Percentiles rank a stretch among this genome's conserved stretches.
Evolutionary conservation across 31 red algal species (phyloP).

Genomic region (Porphyra umbilicalis): DNA sequence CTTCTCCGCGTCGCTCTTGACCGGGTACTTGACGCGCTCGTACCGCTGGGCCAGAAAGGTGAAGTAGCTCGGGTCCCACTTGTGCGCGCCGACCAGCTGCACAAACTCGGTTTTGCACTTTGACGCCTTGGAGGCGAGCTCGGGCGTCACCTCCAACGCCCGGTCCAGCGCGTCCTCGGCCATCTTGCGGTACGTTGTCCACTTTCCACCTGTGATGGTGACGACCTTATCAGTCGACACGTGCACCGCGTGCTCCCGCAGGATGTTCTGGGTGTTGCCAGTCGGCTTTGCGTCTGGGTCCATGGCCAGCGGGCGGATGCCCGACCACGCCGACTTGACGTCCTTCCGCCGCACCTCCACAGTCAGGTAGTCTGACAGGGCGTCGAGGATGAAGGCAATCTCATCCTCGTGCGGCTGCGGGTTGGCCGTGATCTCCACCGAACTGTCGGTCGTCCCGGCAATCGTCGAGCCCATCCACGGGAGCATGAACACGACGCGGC

Average conservation of each 20-base stretch:
- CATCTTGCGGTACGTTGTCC: constrained; percentile 91
- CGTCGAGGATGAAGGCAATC: constrained; percentile 87
- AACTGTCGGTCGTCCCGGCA: constrained; percentile 81
- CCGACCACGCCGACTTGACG: constrained; percentile 78
- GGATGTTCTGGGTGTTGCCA: constrained; percentile 67
- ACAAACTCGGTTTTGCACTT: constrained; percentile 87
- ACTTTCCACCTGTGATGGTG: constrained; percentile 84
- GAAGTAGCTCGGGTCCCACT: constrained; percentile 86
- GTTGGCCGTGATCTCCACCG: constrained; percentile 60
- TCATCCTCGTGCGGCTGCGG: constrained; percentile 76
- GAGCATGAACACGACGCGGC: constrained; percentile 90
- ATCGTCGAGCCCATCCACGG: constrained; percentile 83
- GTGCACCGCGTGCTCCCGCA: constrained; percentile 83
- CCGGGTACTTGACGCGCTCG: constrained; percentile 4
- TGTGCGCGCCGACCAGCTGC: constrained; percentile 67
- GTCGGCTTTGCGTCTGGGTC: constrained; percentile 53
- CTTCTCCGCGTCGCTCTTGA: constrained; percentile 9
- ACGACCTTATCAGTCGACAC: constrained; percentile 66
- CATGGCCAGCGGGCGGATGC: constrained; percentile 76
- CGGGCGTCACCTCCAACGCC: constrained; percentile 48
- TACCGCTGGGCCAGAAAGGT: constrained; percentile 85
- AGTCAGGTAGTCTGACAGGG: constrained; percentile 72
- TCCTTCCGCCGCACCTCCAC: constrained; percentile 78
- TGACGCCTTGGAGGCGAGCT: constrained; percentile 25
- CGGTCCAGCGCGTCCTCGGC: constrained; percentile 81